phyloP scores from a whole-genome alignment of 1,284 basidiomycete genomes.

The Cryptococcus jaspeensis region DNA sequence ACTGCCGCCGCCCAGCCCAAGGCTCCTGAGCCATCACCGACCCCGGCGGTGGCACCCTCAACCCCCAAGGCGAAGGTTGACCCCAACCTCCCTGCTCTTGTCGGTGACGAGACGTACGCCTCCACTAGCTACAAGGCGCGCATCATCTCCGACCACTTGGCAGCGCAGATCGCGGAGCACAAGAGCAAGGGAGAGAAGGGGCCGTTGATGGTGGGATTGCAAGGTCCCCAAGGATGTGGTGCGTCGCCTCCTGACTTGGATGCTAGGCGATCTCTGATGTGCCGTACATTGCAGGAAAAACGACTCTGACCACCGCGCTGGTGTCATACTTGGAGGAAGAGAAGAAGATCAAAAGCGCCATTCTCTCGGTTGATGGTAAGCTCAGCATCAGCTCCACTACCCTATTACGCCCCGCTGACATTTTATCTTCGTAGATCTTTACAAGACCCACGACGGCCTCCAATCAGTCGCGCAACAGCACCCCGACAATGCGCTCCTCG shows the following conservation, averaged over 20 bases:
- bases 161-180: conserved; percentile 23
- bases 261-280: neutral
- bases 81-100: conserved; percentile 14
- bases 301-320: conserved; percentile 38
- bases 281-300: conserved; percentile 28
- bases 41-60: neutral
- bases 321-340: conserved; percentile 23
- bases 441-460: conserved; percentile 34
- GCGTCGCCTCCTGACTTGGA: conserved; percentile 7
- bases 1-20: neutral
- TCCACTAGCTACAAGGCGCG: conserved; percentile 41
- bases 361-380: conserved; percentile 41
- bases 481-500: conserved; percentile 37
- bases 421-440: conserved; percentile 30
- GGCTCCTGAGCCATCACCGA: neutral
- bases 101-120: conserved; percentile 26
- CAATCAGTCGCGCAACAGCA: conserved; percentile 28
- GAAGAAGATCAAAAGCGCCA: conserved; percentile 24
- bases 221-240: conserved; percentile 39
- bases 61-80: neutral
- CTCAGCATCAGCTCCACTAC: neutral
- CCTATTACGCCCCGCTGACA: neutral
- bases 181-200: conserved; percentile 12
- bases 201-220: conserved; percentile 36
- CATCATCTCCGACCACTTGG: conserved; percentile 35